Conservation (phyloP, 225 moss, liverwort and hornwort species). For the Pseudisothecium myosuroides region DNA sequence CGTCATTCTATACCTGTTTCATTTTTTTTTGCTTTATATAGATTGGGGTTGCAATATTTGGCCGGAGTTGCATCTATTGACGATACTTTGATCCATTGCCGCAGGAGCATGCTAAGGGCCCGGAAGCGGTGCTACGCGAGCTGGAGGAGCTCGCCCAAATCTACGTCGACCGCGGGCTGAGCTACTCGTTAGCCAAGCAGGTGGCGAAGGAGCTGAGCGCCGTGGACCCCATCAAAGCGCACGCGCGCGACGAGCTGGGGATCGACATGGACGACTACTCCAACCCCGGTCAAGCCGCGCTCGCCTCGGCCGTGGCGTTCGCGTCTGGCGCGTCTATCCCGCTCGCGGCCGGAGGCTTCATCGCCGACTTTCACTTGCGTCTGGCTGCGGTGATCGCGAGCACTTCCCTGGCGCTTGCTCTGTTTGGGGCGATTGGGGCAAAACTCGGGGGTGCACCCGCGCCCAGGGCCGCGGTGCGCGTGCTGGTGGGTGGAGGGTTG, state of each 20-base stretch:
- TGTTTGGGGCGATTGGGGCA: constrained; percentile 75
- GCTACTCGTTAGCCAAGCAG: constrained; percentile 56
- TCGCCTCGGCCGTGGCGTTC: constrained; percentile 73
- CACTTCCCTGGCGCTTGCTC: constrained; percentile 45
- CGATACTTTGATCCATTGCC: neutral
- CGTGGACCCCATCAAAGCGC: constrained; percentile 57
- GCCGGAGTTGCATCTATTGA: neutral
- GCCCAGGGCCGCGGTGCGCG: constrained; percentile 40
- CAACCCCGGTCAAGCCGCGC: constrained; percentile 67
- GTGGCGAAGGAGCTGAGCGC: constrained; percentile 63
- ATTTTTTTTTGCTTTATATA: neutral
- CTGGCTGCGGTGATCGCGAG: constrained; percentile 33
- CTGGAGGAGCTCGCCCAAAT: constrained; percentile 82
- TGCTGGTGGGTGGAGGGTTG: constrained; percentile 54
- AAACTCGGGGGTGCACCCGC: constrained; percentile 59
- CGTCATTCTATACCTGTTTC: neutral
- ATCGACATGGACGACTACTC: constrained; percentile 90
- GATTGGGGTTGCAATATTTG: neutral
- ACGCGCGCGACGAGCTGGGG: constrained; percentile 84
- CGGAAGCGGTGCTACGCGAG: constrained; percentile 52
- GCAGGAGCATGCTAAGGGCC: constrained; percentile 75
- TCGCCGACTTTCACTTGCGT: constrained; percentile 19
- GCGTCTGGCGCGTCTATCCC: constrained; percentile 71
- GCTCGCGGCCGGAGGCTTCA: constrained; percentile 43
- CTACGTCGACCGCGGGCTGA: constrained; percentile 60